Conservation (phyloP, 2,329 filamentous ascomycete genomes). For the Mycosphaerella sp. region DNA sequence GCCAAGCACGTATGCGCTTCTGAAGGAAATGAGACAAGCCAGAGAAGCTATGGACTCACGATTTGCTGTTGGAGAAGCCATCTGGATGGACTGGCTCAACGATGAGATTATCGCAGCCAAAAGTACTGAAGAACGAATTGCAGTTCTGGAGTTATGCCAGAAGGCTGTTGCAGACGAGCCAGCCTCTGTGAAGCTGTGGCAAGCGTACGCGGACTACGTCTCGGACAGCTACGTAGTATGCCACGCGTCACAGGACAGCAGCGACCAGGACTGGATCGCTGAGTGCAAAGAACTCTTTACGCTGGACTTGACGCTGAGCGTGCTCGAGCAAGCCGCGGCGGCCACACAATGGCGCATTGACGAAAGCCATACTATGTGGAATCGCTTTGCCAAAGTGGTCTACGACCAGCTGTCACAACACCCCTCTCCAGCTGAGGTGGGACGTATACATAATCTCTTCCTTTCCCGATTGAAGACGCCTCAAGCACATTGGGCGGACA, state of each 20-base stretch:
- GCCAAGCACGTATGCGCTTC: constrained; percentile 40
- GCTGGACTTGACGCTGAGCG: constrained; percentile 57
- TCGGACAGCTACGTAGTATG: constrained; percentile 62
- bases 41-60: constrained; percentile 55
- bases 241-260: constrained; percentile 49
- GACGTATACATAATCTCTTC: constrained; percentile 62
- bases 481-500: constrained; percentile 68
- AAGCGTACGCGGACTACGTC: constrained; percentile 71
- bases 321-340: constrained; percentile 66
- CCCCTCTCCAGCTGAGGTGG: constrained; percentile 52
- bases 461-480: constrained; percentile 64
- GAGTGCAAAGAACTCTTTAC: constrained; percentile 69
- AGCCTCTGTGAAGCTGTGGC: constrained; percentile 67
- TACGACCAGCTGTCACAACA: constrained; percentile 57
- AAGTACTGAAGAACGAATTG: constrained; percentile 61
- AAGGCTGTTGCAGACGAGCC: constrained; percentile 65
- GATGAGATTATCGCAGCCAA: constrained; percentile 58
- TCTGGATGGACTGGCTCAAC: constrained; percentile 70
- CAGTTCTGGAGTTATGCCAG: constrained; percentile 65
- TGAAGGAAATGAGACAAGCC: constrained; percentile 43
- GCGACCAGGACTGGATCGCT: constrained; percentile 45
- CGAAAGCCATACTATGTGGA: constrained; percentile 73
- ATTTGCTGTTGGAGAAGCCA: constrained; percentile 67
- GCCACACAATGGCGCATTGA: constrained; percentile 66
- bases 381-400: constrained; percentile 64